Conservation (phyloP, 257 asterid species). For the Anisodus tanguticus region DNA sequence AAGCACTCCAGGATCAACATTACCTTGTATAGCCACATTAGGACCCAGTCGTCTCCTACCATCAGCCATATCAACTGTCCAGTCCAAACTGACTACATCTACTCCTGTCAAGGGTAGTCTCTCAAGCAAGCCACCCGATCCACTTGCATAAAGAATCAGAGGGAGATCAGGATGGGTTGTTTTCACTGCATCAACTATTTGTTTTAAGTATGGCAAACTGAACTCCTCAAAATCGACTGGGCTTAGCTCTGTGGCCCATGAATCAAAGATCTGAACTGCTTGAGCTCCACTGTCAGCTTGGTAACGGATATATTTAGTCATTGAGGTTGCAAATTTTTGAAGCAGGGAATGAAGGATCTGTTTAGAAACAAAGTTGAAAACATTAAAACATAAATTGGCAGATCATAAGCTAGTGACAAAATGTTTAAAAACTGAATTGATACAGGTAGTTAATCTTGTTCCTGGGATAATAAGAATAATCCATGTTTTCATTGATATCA, state of each 20-base stretch:
- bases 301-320: constrained; percentile 83
- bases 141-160: constrained; percentile 87
- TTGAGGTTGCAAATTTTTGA: constrained; percentile 86
- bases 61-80: constrained; percentile 98
- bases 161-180: constrained; percentile 83
- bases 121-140: constrained; percentile 98
- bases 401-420: neutral
- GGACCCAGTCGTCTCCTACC: constrained; percentile 85
- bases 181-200: constrained; percentile 77
- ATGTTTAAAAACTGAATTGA: neutral
- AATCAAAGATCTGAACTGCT: constrained; percentile 97
- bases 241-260: constrained; percentile 99
- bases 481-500: neutral
- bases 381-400: neutral
- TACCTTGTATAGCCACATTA: constrained; percentile 88
- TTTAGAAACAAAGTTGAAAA: neutral
- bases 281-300: constrained; percentile 99
- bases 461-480: neutral
- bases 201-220: constrained; percentile 86
- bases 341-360: constrained; percentile 91
- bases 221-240: constrained; percentile 95
- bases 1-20: constrained; percentile 95
- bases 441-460: no score
- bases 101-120: constrained; percentile 89
- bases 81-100: constrained; percentile 94